Evolutionary conservation across 129 eudicot genomes (phyloP), one percentile per base, ranked within the genome.

Genomic region (Apium graveolens): DNA sequence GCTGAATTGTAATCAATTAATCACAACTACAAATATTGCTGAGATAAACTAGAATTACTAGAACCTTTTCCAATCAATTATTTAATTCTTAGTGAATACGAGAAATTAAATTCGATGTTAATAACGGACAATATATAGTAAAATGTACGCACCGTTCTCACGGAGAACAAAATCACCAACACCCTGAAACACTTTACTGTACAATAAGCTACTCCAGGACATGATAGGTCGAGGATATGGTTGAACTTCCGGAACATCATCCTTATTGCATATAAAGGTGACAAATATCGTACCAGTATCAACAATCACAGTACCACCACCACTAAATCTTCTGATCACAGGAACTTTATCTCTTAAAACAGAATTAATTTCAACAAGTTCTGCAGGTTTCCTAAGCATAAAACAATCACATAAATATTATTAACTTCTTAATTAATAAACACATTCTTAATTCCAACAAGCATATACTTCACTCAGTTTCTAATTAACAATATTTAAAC

Each of bases 231-330:
- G 87, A 75, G 98, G 98, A 83, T 91, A 95, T 13, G 98, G 90
- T 79, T 91, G 96, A 70, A 95, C 85, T 74, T 80, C 85, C 55
- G 94, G 89, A 80, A 95, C 90, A 78, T 79, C 94, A 77, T 84
- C 89, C 84, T 88, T 90, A 82, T 92, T 95, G 87, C 97, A 95
- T 80, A 95, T 86, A 81, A 91, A 90, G 8, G 98, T 88, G 84
- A 91, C 89, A 79, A 95, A 95, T 20, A 95, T 84, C 44, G 98
- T 91, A 57, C 86, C 87, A 73, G 78, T 81, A 86, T 95, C 98
- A 73, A 95, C 97, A 71, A 91, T 91, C 69, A 95, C 98, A 73
- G 98, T 95, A 44, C 98, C 97, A 41, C 98, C 98, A 74, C 98
- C 98, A 7, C 94, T 86, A 84, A 95, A 95, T 83, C 98, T 90